Evolutionary conservation across 768 basidiomycete genomes (phyloP).

Genomic region (Holtermanniella nyarrowii): DNA sequence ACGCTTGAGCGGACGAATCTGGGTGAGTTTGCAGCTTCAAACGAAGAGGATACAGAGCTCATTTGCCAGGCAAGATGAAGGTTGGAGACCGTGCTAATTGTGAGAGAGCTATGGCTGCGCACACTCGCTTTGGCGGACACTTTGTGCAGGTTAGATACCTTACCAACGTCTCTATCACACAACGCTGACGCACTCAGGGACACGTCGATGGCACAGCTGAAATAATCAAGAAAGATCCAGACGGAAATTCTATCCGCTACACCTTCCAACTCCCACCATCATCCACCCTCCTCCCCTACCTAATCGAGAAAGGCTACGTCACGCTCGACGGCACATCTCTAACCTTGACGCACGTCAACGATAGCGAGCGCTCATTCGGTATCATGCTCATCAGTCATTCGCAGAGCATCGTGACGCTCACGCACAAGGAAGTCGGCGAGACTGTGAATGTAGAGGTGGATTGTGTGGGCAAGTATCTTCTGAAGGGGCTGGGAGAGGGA

Average conservation of each 20-base stretch:
- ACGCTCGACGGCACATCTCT: constrained; percentile 89
- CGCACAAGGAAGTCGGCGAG: constrained; percentile 60
- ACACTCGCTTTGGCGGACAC: constrained; percentile 89
- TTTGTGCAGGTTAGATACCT: constrained; percentile 76
- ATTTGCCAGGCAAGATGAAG: constrained; percentile 56
- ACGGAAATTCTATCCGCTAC: constrained; percentile 81
- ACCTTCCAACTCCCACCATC: constrained; percentile 59
- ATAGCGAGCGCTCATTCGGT: constrained; percentile 51
- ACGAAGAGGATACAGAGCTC: background rate
- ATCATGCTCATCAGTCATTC: constrained; percentile 96
- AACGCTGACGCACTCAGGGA: constrained; percentile 48
- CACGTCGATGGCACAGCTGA: constrained; percentile 87
- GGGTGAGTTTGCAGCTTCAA: constrained; percentile 47
- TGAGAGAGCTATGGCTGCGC: constrained; percentile 87
- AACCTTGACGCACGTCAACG: constrained; percentile 65
- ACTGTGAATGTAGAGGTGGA: constrained; percentile 81
- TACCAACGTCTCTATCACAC: background rate
- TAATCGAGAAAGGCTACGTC: constrained; percentile 90
- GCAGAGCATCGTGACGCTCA: constrained; percentile 74
- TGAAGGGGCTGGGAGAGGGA: constrained; percentile 18
- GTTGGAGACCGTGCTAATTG: constrained; percentile 77
- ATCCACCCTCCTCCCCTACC: constrained; percentile 55
- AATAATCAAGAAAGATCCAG: constrained; percentile 54
- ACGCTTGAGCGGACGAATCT: constrained; percentile 83
- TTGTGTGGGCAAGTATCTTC: constrained; percentile 37